phyloP scores from a whole-genome alignment of 805 yeast species.

The Suhomyces tanzawaensis region DNA sequence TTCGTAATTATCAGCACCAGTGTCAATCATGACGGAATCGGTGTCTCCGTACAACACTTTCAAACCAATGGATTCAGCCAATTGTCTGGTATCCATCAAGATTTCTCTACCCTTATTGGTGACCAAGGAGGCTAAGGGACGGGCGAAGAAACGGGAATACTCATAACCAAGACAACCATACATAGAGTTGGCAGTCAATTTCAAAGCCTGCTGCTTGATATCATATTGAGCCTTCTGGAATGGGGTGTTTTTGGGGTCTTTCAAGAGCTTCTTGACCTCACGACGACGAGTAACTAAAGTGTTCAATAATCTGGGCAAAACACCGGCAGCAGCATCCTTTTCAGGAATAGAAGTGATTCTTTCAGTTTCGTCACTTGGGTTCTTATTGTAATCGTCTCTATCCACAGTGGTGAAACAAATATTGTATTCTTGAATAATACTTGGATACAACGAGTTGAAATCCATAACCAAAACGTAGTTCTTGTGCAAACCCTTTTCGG shows the following conservation, averaged over 20 bases:
- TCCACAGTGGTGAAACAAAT: slow-evolving; percentile 96
- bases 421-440: slow-evolving; percentile 94
- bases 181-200: slow-evolving; percentile 98
- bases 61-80: slow-evolving; percentile 82
- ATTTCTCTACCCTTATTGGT: slow-evolving; percentile 96
- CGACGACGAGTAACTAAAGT: slow-evolving; percentile 88
- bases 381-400: slow-evolving; percentile 47
- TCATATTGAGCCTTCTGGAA: slow-evolving; percentile 81
- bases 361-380: slow-evolving; percentile 51
- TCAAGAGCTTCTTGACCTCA: slow-evolving; percentile 83
- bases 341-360: slow-evolving; percentile 63
- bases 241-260: slow-evolving; percentile 63
- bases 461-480: slow-evolving; percentile 92
- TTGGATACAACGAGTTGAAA: slow-evolving; percentile 95
- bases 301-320: slow-evolving; percentile 78
- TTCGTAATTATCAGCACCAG: slow-evolving; percentile 63
- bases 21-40: slow-evolving; percentile 97
- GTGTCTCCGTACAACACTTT: slow-evolving; percentile 97
- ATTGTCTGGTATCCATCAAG: slow-evolving; percentile 84
- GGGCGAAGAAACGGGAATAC: slow-evolving; percentile 89
- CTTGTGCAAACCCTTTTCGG: slow-evolving; percentile 91
- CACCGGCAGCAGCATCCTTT: slow-evolving; percentile 62
- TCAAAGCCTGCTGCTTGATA: slow-evolving; percentile 92
- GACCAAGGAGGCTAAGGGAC: slow-evolving; percentile 92
- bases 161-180: slow-evolving; percentile 96